Conservation (phyloP, 116 monocot genomes). For the Dioscorea cayenensis region DNA sequence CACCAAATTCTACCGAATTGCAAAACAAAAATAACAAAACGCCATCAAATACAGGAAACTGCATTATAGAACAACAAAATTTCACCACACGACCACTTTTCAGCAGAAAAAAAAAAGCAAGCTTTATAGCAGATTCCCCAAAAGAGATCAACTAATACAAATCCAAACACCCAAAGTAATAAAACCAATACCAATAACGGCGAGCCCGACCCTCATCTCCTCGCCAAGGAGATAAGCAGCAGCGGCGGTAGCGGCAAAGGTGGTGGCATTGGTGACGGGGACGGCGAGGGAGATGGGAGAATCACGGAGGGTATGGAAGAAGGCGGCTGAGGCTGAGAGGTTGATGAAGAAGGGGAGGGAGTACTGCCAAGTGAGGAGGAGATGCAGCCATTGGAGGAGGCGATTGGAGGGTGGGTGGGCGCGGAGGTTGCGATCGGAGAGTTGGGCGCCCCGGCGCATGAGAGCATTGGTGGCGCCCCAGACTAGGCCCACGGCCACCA, state of each 20-base stretch:
- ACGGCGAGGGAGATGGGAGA: conserved; percentile 86
- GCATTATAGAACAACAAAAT: neutral
- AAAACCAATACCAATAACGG: conserved; percentile 44
- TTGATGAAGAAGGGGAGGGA: conserved; percentile 72
- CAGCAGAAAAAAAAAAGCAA: neutral
- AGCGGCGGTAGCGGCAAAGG: conserved; percentile 81
- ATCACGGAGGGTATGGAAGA: conserved; percentile 72
- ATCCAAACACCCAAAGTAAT: conserved; percentile 77
- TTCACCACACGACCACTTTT: neutral
- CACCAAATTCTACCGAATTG: neutral
- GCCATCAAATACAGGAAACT: neutral
- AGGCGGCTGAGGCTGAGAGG: conserved; percentile 76
- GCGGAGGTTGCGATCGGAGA: conserved; percentile 52
- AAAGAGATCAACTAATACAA: conserved; percentile 40
- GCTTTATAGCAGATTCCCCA: neutral
- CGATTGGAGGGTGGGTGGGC: neutral
- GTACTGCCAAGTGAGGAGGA: conserved; percentile 74
- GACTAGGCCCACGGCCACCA: conserved; percentile 78
- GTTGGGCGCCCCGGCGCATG: conserved; percentile 77
- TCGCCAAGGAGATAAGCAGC: conserved; percentile 57
- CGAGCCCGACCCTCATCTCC: conserved; percentile 27
- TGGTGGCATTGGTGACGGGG: conserved; percentile 86
- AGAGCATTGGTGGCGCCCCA: conserved; percentile 89
- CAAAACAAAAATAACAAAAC: neutral
- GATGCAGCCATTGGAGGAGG: conserved; percentile 43